These are phyloP conservation scores for Metroxylon sagu DNA, from an alignment of 176 grass and related monocot genomes.

Conservation along the genomic window DNA sequence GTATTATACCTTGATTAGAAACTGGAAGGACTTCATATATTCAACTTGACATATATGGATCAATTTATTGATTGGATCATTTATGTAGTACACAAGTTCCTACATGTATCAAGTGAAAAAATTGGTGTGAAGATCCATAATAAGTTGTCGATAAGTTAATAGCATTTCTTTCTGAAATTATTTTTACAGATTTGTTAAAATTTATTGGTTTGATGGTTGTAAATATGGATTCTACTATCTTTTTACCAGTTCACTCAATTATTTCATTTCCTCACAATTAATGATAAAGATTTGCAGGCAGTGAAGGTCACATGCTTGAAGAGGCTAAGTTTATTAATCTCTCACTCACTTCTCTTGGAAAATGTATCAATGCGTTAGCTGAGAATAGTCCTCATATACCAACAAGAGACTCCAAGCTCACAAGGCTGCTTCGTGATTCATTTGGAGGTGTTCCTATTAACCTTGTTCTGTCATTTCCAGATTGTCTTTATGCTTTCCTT, in stretches of 20 bases:
- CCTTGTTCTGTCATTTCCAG: conserved; percentile 2
- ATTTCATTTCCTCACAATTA: not conserved
- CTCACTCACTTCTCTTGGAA: conserved; percentile 82
- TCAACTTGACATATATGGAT: too few species aligned
- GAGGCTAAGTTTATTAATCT: conserved; percentile 99
- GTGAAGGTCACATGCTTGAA: conserved; percentile 96
- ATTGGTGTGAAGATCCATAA: too few species aligned
- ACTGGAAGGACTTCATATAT: too few species aligned
- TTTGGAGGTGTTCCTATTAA: conserved; percentile 67
- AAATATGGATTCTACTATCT: too few species aligned
- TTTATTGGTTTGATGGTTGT: too few species aligned
- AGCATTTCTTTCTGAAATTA: not conserved
- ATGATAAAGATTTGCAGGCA: conserved; percentile 37
- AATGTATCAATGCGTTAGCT: conserved; percentile 95
- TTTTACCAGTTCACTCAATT: too few species aligned
- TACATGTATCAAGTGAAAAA: too few species aligned
- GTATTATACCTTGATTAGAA: too few species aligned
- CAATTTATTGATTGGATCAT: too few species aligned
- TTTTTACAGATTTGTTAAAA: not conserved
- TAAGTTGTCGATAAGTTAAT: too few species aligned
- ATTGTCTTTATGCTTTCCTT: conserved; percentile 11
- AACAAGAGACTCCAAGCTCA: conserved; percentile 90
- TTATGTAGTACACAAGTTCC: too few species aligned
- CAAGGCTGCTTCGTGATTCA: conserved; percentile 94
- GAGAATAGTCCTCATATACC: conserved; percentile 90